Percentiles rank a stretch among this genome's conserved stretches.
Conservation (phyloP, 2,329 filamentous ascomycete genomes). For the Mycosphaerelloides madeirae region DNA sequence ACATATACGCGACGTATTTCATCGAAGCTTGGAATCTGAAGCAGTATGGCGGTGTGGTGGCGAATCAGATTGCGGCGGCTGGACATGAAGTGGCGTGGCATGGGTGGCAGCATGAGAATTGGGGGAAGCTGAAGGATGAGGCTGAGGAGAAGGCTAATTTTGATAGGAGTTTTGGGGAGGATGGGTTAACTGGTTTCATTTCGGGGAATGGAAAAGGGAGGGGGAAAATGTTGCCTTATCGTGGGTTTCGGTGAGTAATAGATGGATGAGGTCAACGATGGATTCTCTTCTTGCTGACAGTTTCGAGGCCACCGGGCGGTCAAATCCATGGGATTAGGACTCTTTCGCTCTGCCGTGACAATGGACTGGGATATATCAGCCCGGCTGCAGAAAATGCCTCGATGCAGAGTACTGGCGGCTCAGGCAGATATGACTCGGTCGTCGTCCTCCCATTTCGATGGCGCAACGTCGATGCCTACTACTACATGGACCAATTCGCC, state of each 20-base stretch:
- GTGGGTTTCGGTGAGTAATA: constrained; percentile 22
- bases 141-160: constrained; percentile 26
- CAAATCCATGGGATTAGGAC: constrained; percentile 29
- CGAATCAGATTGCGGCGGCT: constrained; percentile 17
- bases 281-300: no score
- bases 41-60: constrained; percentile 23
- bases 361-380: constrained; percentile 30
- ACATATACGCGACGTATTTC: constrained; percentile 31
- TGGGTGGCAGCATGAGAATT: constrained; percentile 33
- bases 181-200: constrained; percentile 19
- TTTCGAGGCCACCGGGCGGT: constrained; percentile 26
- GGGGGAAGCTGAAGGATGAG: constrained; percentile 25
- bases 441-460: constrained; percentile 28
- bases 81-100: constrained; percentile 33
- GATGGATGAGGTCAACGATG: no score
- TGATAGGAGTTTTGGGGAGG: constrained; percentile 24
- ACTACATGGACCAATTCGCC: constrained; percentile 30
- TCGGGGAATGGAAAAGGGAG: constrained; percentile 6
- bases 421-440: constrained; percentile 17
- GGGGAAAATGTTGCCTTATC: constrained; percentile 19
- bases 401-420: constrained; percentile 2
- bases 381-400: constrained; percentile 31
- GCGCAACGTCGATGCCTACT: constrained; percentile 32
- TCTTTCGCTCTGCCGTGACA: constrained; percentile 26
- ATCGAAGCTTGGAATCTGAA: constrained; percentile 31